A percentile compares a stretch with the other conserved stretches of the same genome.
Conservation (phyloP, 179 eudicot species). For the Gypsophila paniculata region DNA sequence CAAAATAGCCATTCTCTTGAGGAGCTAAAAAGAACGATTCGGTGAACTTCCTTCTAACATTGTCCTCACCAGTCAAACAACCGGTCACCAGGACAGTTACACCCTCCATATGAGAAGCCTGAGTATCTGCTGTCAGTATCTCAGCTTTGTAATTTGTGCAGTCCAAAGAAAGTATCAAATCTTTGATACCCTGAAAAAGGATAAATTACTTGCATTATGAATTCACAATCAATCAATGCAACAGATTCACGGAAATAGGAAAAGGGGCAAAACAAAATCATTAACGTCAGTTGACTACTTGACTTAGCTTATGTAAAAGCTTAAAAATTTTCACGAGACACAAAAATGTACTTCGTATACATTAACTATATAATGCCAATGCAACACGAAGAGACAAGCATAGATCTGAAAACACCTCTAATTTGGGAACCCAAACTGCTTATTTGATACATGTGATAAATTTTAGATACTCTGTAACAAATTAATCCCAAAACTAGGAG, state of each 20-base stretch:
- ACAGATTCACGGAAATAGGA: not conserved
- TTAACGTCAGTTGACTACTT: not conserved
- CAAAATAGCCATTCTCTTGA: conserved; percentile 47
- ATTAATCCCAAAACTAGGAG: not conserved
- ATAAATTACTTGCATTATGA: not conserved
- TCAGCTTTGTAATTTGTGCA: conserved; percentile 32
- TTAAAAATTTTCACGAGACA: too few relatives aligned
- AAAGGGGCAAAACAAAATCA: not conserved
- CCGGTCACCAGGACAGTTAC: conserved; percentile 58
- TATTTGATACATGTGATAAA: not conserved
- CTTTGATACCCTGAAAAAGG: conserved; percentile 43
- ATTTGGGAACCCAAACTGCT: not conserved
- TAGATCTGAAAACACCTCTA: not conserved
- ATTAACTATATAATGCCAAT: too few relatives aligned
- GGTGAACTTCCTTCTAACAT: conserved; percentile 40
- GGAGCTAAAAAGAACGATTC: conserved; percentile 64
- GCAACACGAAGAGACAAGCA: not conserved
- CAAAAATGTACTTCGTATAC: too few relatives aligned
- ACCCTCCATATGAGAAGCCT: conserved; percentile 44
- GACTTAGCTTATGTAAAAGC: too few relatives aligned
- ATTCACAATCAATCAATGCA: not conserved
- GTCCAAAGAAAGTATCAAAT: conserved; percentile 36
- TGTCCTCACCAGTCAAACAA: conserved; percentile 37
- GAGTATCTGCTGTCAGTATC: conserved; percentile 49
- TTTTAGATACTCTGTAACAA: not conserved